Evolutionary conservation across 2,329 filamentous ascomycete species (phyloP).

Genomic region (Pyricularia sp.): DNA sequence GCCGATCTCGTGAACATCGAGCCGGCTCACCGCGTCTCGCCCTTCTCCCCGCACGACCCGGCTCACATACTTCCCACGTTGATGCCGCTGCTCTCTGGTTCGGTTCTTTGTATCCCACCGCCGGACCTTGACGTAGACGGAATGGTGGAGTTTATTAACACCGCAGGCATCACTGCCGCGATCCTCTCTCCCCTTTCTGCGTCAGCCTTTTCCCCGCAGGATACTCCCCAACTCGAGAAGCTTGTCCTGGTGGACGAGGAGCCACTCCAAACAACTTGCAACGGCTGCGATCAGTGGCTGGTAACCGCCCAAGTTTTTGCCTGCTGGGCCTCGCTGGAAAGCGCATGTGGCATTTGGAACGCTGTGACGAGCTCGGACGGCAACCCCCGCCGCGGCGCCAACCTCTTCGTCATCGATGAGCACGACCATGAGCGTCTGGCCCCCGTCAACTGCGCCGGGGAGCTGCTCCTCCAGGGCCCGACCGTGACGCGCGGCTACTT

Average conservation of each 20-base stretch:
- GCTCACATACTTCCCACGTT: not conserved
- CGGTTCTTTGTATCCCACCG: not conserved
- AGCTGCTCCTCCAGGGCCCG: conserved; percentile 70
- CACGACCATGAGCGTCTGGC: not conserved
- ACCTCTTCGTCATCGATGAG: not conserved
- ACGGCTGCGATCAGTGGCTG: not conserved
- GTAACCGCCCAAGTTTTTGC: not conserved
- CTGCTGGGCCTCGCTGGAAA: not conserved
- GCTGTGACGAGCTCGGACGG: not conserved
- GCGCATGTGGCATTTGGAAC: not conserved
- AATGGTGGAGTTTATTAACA: not conserved
- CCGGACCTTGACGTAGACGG: not conserved
- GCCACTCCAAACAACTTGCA: not conserved
- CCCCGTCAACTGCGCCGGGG: conserved; percentile 37
- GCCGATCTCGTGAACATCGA: not conserved
- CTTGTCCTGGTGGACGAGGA: not conserved
- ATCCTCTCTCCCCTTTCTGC: not conserved
- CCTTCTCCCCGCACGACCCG: not conserved
- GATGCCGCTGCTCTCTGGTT: not conserved
- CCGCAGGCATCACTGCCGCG: not conserved
- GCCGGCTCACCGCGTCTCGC: not conserved
- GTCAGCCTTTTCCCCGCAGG: not conserved
- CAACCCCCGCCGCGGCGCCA: not conserved
- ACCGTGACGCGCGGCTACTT: conserved; percentile 75
- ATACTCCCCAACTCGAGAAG: not conserved